These are phyloP conservation scores for Fusarium newnesense DNA, from an alignment of 2,329 filamentous ascomycete species.

Conservation along the genomic window DNA sequence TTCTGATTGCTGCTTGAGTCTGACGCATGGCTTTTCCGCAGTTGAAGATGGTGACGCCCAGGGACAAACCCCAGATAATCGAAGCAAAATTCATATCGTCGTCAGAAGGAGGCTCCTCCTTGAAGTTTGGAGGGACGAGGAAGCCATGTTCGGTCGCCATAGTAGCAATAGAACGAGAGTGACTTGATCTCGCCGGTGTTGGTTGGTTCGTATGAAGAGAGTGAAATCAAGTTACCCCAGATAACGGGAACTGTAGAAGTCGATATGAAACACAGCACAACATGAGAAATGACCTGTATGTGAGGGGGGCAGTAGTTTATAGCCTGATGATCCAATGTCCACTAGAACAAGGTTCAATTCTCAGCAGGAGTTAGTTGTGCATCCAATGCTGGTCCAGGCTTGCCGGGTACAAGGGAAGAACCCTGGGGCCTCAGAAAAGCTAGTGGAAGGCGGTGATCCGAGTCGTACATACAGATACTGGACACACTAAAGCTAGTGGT, in stretches of 20 bases:
- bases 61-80: constrained; percentile 38
- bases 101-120: constrained; percentile 12
- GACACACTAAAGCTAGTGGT: constrained; percentile 5
- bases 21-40: constrained; percentile 36
- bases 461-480: constrained; percentile 30
- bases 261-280: neutral
- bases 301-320: constrained; percentile 10
- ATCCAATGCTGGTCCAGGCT: constrained; percentile 21
- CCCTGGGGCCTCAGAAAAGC: constrained; percentile 19
- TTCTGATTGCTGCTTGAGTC: constrained; percentile 19
- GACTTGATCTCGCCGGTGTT: neutral
- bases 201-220: neutral
- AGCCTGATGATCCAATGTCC: neutral
- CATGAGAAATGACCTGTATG: neutral
- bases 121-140: constrained; percentile 34
- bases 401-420: constrained; percentile 18
- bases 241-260: neutral
- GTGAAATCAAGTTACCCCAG: neutral
- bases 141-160: constrained; percentile 32
- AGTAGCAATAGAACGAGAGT: neutral
- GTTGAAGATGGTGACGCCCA: constrained; percentile 39
- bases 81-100: constrained; percentile 40
- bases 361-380: neutral
- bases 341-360: neutral
- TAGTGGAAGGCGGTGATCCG: constrained; percentile 32